These are phyloP conservation scores for Apiotrichum mycotoxinovorans DNA, from an alignment of 1,284 basidiomycete species.

Conservation along the genomic window DNA sequence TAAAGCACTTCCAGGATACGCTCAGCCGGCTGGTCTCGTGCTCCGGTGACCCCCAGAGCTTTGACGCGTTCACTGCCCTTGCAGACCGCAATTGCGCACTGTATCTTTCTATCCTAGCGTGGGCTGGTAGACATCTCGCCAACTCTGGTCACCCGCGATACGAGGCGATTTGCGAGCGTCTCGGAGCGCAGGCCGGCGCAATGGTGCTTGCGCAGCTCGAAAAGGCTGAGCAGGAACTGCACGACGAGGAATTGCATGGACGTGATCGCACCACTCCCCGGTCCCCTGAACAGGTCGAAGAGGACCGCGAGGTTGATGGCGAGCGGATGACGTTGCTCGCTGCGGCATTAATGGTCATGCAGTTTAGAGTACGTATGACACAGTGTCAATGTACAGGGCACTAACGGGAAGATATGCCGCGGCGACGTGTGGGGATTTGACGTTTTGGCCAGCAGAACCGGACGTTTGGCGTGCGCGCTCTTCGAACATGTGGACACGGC, in stretches of 20 bases:
- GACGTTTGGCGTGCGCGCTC: background rate
- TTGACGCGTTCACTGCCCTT: conserved; percentile 29
- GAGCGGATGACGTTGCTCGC: conserved; percentile 34
- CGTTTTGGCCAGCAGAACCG: conserved; percentile 10
- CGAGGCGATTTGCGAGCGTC: conserved; percentile 34
- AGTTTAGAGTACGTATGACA: conserved; percentile 35
- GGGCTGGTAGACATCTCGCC: conserved; percentile 37
- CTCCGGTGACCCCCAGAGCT: conserved; percentile 23
- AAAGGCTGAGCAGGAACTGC: background rate
- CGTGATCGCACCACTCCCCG: background rate
- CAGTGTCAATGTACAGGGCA: background rate
- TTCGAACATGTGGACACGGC: conserved; percentile 5
- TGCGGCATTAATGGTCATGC: conserved; percentile 35
- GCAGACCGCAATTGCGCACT: conserved; percentile 18
- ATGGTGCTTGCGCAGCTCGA: conserved; percentile 14
- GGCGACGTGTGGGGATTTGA: conserved; percentile 40
- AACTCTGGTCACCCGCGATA: conserved; percentile 33
- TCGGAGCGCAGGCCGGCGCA: conserved; percentile 25
- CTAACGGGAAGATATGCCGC: conserved; percentile 33
- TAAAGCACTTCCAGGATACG: conserved; percentile 27
- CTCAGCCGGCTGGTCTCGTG: conserved; percentile 29
- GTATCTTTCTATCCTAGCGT: conserved; percentile 35
- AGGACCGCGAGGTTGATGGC: conserved; percentile 5
- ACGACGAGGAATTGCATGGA: background rate
- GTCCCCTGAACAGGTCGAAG: background rate